phyloP scores from a whole-genome alignment of 2,329 filamentous ascomycete species.

The Orbilia javanica region DNA sequence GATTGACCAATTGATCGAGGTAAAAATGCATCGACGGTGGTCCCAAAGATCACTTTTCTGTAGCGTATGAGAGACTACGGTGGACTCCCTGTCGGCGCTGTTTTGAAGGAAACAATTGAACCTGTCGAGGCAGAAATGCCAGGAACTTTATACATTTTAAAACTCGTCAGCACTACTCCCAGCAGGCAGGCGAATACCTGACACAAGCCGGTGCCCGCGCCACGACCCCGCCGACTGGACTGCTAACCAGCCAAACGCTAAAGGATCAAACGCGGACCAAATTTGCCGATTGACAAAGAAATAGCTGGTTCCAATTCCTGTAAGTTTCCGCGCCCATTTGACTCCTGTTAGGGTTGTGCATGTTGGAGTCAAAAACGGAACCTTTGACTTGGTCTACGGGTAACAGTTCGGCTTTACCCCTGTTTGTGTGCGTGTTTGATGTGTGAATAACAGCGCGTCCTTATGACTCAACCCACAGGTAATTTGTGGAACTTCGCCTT shows the following conservation, averaged over 20 bases:
- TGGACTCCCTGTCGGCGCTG: background rate
- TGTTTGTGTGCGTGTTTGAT: conserved; percentile 1
- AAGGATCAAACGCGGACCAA: background rate
- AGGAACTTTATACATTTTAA: background rate
- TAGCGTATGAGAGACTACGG: background rate
- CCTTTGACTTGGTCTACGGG: background rate
- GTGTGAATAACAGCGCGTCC: background rate
- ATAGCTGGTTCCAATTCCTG: background rate
- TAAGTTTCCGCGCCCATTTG: background rate
- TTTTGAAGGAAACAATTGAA: background rate
- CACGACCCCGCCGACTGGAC: background rate
- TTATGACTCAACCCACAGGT: conserved; percentile 30
- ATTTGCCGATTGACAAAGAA: no score
- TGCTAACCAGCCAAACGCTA: background rate
- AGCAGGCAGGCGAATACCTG: no score
- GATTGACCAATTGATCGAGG: no score
- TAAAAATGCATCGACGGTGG: no score
- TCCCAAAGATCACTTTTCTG: no score
- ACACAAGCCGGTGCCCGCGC: no score
- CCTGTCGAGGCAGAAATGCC: background rate
- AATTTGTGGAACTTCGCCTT: background rate
- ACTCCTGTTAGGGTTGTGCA: background rate
- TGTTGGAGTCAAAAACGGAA: background rate
- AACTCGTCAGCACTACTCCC: background rate
- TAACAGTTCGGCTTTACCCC: no score